Base-by-base conservation (phyloP, 2,329 filamentous ascomycete genomes). In the Pseudopithomyces chartarum region DNA sequence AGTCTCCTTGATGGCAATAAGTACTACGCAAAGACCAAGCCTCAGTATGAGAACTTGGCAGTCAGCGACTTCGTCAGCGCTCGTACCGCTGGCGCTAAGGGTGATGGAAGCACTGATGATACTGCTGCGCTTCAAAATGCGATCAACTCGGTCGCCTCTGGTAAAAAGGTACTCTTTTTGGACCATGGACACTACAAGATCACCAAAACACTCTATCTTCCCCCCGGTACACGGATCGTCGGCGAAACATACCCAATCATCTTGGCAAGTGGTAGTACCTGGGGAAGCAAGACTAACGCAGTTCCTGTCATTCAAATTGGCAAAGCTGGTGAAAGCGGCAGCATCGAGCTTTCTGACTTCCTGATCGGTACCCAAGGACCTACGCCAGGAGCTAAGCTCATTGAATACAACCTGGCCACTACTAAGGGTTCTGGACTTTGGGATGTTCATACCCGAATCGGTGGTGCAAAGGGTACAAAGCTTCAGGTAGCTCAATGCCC, bases 391-490 rank as follows among this genome's bases (percentile, higher is more conserved):
- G 90, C 90, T 4, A 80, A 87, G 10, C 77, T 92, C 10, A 86
- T 93, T 57, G 82, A 93, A 69, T 92, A 88, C 81, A 93, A 94
- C 71, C 78, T 93, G 32, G 82, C 65, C 36, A 65, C 67, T 1
- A 46, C 60, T 2, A 63, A 61, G 13, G 73, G 73, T 1, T 87
- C 87, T 12, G 92, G 86, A 48, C 84, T 96, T 76, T 97, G 91
- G 89, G 92, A 97, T 69, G 89, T 93, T 3, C 92, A 97, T 79
- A 88, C 92, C 75, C 90, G 92, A 61, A 84, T 97, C 65, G 92
- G 91, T 62, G 92, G 92, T 36, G 85, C 88, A 42, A 87, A 90
- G 6, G 92, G 92, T 51, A 94, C 91, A 8, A 76, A 88, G 59
- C 83, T 97, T 3, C 91, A 95, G 76, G 88, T 89, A 22, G 83